Conservation (phyloP, 805 yeast species). For the Candida multigemmis region DNA sequence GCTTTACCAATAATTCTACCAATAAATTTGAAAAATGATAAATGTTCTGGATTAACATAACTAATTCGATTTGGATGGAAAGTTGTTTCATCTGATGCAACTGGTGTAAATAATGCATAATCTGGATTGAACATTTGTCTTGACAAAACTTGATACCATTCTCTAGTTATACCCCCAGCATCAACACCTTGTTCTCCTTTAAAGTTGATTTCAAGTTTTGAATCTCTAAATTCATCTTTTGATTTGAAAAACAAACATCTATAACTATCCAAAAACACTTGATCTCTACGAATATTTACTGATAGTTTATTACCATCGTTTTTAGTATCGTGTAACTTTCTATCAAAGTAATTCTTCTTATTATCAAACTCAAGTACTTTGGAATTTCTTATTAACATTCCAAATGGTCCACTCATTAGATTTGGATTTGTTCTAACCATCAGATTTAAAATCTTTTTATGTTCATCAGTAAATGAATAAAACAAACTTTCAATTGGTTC, state of each 20-base stretch:
- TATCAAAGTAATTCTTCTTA: conserved; percentile 76
- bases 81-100: conserved; percentile 84
- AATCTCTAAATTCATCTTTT: conserved; percentile 59
- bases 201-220: conserved; percentile 74
- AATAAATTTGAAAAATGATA: conserved; percentile 86
- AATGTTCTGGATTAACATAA: conserved; percentile 86
- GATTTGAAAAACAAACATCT: conserved; percentile 72
- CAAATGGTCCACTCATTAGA: conserved; percentile 91
- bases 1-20: conserved; percentile 95
- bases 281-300: conserved; percentile 73
- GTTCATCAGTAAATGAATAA: conserved; percentile 82
- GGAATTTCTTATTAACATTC: conserved; percentile 81
- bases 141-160: conserved; percentile 92
- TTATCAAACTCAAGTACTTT: conserved; percentile 90
- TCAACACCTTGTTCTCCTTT: conserved; percentile 94
- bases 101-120: conserved; percentile 86
- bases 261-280: conserved; percentile 87
- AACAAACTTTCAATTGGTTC: conserved; percentile 74
- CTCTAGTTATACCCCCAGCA: conserved; percentile 97
- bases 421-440: conserved; percentile 90
- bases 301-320: conserved; percentile 41
- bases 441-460: conserved; percentile 77
- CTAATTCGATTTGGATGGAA: conserved; percentile 94
- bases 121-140: conserved; percentile 95
- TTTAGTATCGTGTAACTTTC: conserved; percentile 51